phyloP scores from a whole-genome alignment of 768 basidiomycete species.

The Chiua virens region DNA sequence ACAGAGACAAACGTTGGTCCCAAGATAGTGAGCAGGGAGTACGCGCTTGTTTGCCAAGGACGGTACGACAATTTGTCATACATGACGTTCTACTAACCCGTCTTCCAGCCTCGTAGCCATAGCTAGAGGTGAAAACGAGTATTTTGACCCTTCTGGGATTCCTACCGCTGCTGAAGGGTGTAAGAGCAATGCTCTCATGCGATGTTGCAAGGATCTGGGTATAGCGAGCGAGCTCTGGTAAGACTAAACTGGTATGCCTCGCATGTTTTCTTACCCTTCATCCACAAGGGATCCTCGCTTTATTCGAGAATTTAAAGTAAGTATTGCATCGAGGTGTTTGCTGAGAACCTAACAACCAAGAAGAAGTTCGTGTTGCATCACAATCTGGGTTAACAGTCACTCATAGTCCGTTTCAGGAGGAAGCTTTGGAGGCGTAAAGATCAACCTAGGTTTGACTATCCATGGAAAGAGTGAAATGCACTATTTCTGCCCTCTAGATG shows the following conservation, averaged over 20 bases:
- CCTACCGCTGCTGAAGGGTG: constrained; percentile 93
- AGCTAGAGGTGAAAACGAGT: constrained; percentile 94
- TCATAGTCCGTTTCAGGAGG: constrained; percentile 51
- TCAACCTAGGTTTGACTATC: constrained; percentile 83
- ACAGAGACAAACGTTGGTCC: constrained; percentile 89
- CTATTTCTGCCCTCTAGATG: constrained; percentile 12
- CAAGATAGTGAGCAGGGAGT: constrained; percentile 88
- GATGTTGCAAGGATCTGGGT: constrained; percentile 96
- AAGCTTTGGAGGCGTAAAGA: constrained; percentile 92
- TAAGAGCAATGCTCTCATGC: constrained; percentile 96
- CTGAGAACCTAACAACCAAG: constrained; percentile 79
- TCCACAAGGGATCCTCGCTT: constrained; percentile 86
- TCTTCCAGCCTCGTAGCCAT: constrained; percentile 75
- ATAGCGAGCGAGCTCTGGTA: constrained; percentile 96
- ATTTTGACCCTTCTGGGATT: constrained; percentile 88
- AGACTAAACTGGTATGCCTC: not conserved
- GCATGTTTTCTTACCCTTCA: not conserved
- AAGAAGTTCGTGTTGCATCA: constrained; percentile 68
- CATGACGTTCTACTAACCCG: not conserved
- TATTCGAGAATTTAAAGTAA: constrained; percentile 89
- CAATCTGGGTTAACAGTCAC: not conserved
- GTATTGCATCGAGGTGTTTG: constrained; percentile 83
- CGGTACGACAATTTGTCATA: constrained; percentile 47
- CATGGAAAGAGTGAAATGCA: constrained; percentile 68
- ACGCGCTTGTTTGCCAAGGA: constrained; percentile 91